These are phyloP conservation scores for Arthonia radiata DNA, from an alignment of 495 filamentous ascomycete genomes.

Conservation along the genomic window DNA sequence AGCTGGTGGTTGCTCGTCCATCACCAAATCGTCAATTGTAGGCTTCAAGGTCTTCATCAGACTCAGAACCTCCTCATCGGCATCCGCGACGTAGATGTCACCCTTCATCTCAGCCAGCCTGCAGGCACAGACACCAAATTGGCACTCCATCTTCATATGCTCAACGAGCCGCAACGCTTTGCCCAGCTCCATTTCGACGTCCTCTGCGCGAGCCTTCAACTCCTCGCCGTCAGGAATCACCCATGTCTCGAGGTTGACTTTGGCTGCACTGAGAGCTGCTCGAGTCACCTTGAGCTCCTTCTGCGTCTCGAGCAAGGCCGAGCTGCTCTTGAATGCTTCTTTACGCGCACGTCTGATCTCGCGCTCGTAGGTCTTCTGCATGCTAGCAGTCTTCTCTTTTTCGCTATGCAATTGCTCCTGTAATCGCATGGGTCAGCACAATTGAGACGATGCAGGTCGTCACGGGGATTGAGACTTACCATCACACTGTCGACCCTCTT, in stretches of 20 bases:
- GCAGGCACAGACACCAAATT: slow-evolving; percentile 45
- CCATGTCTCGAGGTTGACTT: slow-evolving; percentile 27
- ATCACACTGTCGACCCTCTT: slow-evolving; percentile 56
- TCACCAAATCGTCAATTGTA: too few species aligned
- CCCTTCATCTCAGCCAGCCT: slow-evolving; percentile 26
- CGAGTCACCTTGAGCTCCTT: slow-evolving; percentile 55
- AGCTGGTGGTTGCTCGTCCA: too few species aligned
- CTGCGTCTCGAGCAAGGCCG: slow-evolving; percentile 48
- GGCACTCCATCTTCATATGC: slow-evolving; percentile 66
- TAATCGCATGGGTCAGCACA: too few species aligned
- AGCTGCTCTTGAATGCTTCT: slow-evolving; percentile 64
- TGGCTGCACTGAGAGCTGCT: slow-evolving; percentile 23
- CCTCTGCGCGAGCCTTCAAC: slow-evolving; percentile 32
- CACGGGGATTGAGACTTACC: too few species aligned
- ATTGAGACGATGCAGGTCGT: too few species aligned
- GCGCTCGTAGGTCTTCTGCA: slow-evolving; percentile 56
- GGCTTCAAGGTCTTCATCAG: too few species aligned
- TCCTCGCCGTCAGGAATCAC: slow-evolving; percentile 18
- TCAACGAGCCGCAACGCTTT: slow-evolving; percentile 36
- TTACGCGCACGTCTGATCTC: slow-evolving; percentile 61
- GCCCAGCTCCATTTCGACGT: slow-evolving; percentile 43
- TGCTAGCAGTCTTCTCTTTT: slow-evolving; percentile 53
- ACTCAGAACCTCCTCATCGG: too few species aligned
- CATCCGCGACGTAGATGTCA: slow-evolving; percentile 25
- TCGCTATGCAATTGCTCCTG: slow-evolving; percentile 50